A percentile compares a stretch with the other conserved stretches of the same genome.
These are phyloP conservation scores for Filosporella fistucella DNA, from an alignment of 495 filamentous ascomycete genomes.

Conservation along the genomic window DNA sequence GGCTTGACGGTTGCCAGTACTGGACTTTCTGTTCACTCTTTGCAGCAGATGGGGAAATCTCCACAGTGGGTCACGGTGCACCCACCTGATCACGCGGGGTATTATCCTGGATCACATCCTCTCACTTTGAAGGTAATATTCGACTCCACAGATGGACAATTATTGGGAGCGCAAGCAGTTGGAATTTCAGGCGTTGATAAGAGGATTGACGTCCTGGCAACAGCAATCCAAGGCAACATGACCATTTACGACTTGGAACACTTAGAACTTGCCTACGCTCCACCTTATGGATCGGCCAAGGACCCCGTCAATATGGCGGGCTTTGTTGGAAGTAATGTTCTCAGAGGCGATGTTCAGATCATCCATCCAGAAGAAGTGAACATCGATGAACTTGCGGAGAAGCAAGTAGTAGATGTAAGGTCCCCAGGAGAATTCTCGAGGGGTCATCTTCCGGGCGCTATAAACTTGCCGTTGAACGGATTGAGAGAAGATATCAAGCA, in stretches of 20 bases:
- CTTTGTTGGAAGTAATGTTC: constrained; percentile 22
- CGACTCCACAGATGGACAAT: constrained; percentile 12
- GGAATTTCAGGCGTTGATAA: constrained; percentile 27
- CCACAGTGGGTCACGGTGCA: constrained; percentile 28
- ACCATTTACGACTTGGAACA: constrained; percentile 30
- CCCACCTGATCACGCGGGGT: constrained; percentile 28
- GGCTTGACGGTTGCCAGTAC: too few species aligned
- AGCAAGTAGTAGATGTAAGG: constrained; percentile 26
- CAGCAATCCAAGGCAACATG: constrained; percentile 27
- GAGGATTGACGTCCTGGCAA: constrained; percentile 28
- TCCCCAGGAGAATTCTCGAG: constrained; percentile 20
- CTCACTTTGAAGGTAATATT: constrained; percentile 27
- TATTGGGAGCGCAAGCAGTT: constrained; percentile 26
- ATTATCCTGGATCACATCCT: constrained; percentile 27
- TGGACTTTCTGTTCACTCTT: too few species aligned
- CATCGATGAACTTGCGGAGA: background rate
- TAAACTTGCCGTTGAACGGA: constrained; percentile 22
- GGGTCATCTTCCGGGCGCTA: constrained; percentile 20
- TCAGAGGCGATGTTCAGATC: constrained; percentile 27
- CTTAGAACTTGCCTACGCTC: constrained; percentile 29
- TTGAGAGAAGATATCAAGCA: constrained; percentile 18
- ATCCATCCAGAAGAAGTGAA: constrained; percentile 25
- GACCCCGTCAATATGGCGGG: constrained; percentile 33
- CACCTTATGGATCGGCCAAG: constrained; percentile 30
- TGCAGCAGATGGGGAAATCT: too few species aligned